A percentile compares a stretch with the other conserved stretches of the same genome.
phyloP scores from a whole-genome alignment of 1,139 yeast genomes.

The Saccharomyces hybrid region DNA sequence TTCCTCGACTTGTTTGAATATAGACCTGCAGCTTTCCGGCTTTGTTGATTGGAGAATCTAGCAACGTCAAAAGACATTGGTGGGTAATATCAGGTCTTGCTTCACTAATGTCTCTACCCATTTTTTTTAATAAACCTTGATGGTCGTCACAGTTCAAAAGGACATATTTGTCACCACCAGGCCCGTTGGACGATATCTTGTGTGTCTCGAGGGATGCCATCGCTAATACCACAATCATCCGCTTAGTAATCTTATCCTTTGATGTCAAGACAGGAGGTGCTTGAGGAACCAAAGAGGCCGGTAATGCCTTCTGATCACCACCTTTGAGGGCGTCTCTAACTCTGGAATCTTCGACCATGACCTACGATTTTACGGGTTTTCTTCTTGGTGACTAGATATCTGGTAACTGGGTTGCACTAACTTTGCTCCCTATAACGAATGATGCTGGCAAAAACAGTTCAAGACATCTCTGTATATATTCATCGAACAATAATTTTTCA shows the following conservation, averaged over 20 bases:
- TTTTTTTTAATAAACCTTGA: conserved; percentile 87
- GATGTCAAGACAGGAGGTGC: conserved; percentile 79
- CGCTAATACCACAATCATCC: conserved; percentile 85
- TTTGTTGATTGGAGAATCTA: conserved; percentile 94
- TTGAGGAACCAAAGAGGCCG: conserved; percentile 72
- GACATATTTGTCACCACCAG: conserved; percentile 89
- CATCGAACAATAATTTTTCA: neutral
- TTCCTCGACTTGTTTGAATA: conserved; percentile 92
- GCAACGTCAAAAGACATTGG: conserved; percentile 82
- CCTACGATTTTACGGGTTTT: neutral
- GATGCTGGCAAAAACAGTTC: neutral
- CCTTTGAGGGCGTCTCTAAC: conserved; percentile 37
- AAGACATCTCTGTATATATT: neutral
- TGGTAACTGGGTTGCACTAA: neutral
- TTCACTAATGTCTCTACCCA: conserved; percentile 96
- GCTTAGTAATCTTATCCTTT: conserved; percentile 72
- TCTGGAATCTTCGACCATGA: conserved; percentile 41
- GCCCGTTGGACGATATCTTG: conserved; percentile 65
- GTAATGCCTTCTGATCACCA: conserved; percentile 40
- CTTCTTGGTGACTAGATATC: neutral
- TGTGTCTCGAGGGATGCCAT: conserved; percentile 96
- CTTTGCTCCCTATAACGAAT: neutral
- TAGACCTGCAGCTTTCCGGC: conserved; percentile 96
- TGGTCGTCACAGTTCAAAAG: conserved; percentile 95
- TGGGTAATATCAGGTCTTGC: conserved; percentile 98